Evolutionary conservation across 2,329 filamentous ascomycete genomes (phyloP), one percentile per base, ranked within the genome.

Genomic region (Pyrenophora graminea): DNA sequence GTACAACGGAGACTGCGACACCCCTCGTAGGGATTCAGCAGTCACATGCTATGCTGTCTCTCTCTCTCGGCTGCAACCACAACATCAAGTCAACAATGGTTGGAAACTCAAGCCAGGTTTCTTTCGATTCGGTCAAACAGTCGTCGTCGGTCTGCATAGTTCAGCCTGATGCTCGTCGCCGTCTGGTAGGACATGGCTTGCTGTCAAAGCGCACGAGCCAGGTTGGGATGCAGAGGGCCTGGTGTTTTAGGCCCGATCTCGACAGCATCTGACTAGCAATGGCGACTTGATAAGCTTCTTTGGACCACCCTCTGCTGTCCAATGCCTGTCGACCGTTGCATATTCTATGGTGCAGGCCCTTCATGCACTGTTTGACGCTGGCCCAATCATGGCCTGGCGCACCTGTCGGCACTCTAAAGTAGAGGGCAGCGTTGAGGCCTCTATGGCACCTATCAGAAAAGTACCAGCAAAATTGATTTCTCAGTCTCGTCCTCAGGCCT

Each of bases 271-370:
- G 44, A 53, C 50, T 48, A 51, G 53, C 48, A 54, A 64, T 61
- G 59, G 59, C 58, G 50, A 53, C 49, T 48, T 62, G 64, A 67
- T 67, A 68, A 67, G 65, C 65, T 63, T 66, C 63, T 62, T 51
- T 61, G 50, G 58, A 64, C 61, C 55, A 53, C 56, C 36, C 41
- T 43, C 37, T 13, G 34, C 51, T 41, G 48, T 52, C 56, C 58
- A 64, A 60, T 61, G 49, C 59, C 48, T 34, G 55, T 8, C 25
- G 55, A 44, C 33, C 43, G 27, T 55, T 48, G 33, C 33, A 32
- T 25, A 52, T 50, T 49, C 33, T n/a, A 44, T 41, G 42, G 49
- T 44, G 63, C 61, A 60, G 58, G 51, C 54, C 41, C 54, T 53
- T 57, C 48, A 40, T 43, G 55, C 45, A 47, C 23, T 39, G 42